Evolutionary conservation across 768 basidiomycete species (phyloP), one percentile per base, ranked within the genome.

Genomic region (Boletus vermiculosoides): DNA sequence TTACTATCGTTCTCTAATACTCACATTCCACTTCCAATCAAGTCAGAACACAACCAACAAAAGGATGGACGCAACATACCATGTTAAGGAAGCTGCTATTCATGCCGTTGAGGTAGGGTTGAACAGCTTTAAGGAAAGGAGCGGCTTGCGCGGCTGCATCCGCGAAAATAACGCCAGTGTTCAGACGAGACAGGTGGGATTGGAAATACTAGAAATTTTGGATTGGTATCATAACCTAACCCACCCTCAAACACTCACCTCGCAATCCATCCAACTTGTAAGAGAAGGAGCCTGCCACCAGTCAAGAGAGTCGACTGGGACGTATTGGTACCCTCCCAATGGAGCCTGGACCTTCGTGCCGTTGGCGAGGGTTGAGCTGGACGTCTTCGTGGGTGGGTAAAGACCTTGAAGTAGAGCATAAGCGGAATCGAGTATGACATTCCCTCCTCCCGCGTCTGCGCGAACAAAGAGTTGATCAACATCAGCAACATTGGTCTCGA

Each of bases 251-350:
- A 22, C 11, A 34, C 50, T 59, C 62, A 83, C 81, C 9, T 78
- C 73, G 69, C 85, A 86, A n/a, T 79, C 76, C 40, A 83, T 85
- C 89, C 88, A 93, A 59, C 86, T 86, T 71, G 93, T 91, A 55
- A 93, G 76, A 33, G 87, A 86, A 60, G 90, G 83, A 64, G 50
- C 58, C 50, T 71, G 62, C 63, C 47, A 78, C 79, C 22, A 86
- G 71, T 92, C 90, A 41, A 94, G 84, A 28, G 71, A 71, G 34
- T 69, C 61, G 11, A 71, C 70, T 39, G 91, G 89, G 45, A 94
- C 78, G 64, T 94, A 94, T 73, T 92, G 90, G 68, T 93, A 94
- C 1, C 90, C 90, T 20, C 84, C 83, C n/a, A 94, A 78, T 22
- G 93, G 91, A 0, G 86, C 83, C 16, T 82, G 75, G 55, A 93